Percentiles rank a stretch among this genome's conserved stretches.
Conservation (phyloP, 768 basidiomycete species). For the Pulveroboletus sp. region DNA sequence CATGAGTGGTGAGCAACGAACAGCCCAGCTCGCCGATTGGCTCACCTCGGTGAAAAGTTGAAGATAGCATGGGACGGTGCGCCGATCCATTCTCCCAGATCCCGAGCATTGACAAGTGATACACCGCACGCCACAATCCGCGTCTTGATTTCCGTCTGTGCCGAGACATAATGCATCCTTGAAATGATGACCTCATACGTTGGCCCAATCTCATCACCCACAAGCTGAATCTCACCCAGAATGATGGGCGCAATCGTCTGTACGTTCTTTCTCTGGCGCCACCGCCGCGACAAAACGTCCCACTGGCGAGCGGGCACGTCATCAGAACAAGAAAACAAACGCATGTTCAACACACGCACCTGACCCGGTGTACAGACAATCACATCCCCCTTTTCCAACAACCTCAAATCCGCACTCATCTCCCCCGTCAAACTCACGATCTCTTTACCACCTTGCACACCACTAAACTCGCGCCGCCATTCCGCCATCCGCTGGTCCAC, state of each 20-base stretch:
- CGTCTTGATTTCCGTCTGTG: slow-evolving; percentile 89
- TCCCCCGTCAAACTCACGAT: slow-evolving; percentile 94
- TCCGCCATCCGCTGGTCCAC: slow-evolving; percentile 87
- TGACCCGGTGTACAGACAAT: slow-evolving; percentile 93
- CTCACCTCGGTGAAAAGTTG: slow-evolving; percentile 92
- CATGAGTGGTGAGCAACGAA: slow-evolving; percentile 13
- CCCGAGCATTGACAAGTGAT: slow-evolving; percentile 92
- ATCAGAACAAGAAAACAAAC: not conserved
- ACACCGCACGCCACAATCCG: slow-evolving; percentile 94
- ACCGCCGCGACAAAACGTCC: slow-evolving; percentile 92
- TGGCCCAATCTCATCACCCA: slow-evolving; percentile 93
- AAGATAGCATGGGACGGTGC: slow-evolving; percentile 92
- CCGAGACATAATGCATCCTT: slow-evolving; percentile 93
- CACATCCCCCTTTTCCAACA: slow-evolving; percentile 88
- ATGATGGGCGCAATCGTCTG: slow-evolving; percentile 91
- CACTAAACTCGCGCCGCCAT: slow-evolving; percentile 83
- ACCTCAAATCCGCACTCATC: slow-evolving; percentile 83
- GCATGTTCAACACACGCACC: slow-evolving; percentile 40
- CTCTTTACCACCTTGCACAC: slow-evolving; percentile 88
- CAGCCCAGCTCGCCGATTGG: not conserved
- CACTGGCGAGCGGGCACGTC: slow-evolving; percentile 50
- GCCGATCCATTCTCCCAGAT: slow-evolving; percentile 97
- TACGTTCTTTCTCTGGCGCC: slow-evolving; percentile 97
- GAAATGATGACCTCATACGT: slow-evolving; percentile 97
- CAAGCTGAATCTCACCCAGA: slow-evolving; percentile 92